Conservation (phyloP, 768 basidiomycete genomes). For the Glaciozyma antarctica region DNA sequence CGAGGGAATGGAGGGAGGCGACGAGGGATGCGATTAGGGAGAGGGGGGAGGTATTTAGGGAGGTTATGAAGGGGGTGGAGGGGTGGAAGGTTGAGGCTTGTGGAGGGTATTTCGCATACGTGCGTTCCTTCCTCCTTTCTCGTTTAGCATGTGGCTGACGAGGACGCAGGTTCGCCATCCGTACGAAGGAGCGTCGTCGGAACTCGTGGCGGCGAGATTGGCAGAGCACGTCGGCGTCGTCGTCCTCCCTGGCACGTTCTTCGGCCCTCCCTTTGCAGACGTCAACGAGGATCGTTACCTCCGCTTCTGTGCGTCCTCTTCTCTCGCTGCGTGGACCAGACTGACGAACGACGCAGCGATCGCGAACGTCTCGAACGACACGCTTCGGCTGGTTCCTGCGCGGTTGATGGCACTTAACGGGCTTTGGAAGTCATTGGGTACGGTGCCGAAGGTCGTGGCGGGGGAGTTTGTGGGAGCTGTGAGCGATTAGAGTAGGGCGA, state of each 20-base stretch:
- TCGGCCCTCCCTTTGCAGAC: constrained; percentile 13
- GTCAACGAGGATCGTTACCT: constrained; percentile 19
- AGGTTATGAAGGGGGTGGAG: constrained; percentile 43
- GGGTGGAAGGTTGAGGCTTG: constrained; percentile 57
- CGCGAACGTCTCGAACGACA: constrained; percentile 18
- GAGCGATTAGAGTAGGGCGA: too few relatives aligned
- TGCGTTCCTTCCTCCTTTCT: constrained; percentile 38
- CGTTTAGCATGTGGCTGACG: neutral
- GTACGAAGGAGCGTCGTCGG: constrained; percentile 46
- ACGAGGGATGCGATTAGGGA: constrained; percentile 48
- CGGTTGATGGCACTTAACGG: constrained; percentile 14
- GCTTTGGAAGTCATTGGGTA: constrained; percentile 3
- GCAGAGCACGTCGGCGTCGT: constrained; percentile 58
- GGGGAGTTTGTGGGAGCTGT: too few relatives aligned
- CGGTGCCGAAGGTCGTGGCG: too few relatives aligned
- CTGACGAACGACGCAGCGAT: constrained; percentile 8
- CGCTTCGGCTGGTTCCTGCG: constrained; percentile 4
- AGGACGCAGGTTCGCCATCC: constrained; percentile 44
- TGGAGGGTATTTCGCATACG: constrained; percentile 72
- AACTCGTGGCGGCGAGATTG: constrained; percentile 52
- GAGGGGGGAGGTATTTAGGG: constrained; percentile 53
- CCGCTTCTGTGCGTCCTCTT: constrained; percentile 21
- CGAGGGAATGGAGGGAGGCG: constrained; percentile 49
- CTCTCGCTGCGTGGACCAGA: neutral
- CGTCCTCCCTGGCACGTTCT: constrained; percentile 46